These are phyloP conservation scores for Pichia sp. DNA, from an alignment of 1,139 yeast genomes.

Conservation along the genomic window DNA sequence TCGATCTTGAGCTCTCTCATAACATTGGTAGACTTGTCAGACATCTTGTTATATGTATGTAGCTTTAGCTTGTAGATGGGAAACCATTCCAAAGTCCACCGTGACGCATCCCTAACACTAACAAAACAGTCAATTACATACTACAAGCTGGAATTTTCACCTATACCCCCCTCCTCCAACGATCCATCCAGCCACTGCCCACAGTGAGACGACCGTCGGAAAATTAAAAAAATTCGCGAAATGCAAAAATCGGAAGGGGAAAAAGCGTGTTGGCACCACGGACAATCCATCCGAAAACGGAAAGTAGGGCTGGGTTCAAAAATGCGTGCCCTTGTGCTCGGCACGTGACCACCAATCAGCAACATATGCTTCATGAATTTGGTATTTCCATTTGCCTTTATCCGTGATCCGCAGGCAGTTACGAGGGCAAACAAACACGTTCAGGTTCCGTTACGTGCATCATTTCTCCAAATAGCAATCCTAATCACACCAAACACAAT, in stretches of 20 bases:
- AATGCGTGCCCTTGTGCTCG: not conserved
- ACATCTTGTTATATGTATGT: constrained; percentile 9
- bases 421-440: too few relatives aligned
- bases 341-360: not conserved
- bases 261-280: too few relatives aligned
- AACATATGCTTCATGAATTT: not conserved
- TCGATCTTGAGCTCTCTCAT: constrained; percentile 99
- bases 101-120: not conserved
- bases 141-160: not conserved
- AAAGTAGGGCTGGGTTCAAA: not conserved
- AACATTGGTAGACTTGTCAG: constrained; percentile 44
- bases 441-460: not conserved
- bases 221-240: too few relatives aligned
- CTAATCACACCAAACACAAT: constrained; percentile 6
- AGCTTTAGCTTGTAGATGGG: constrained; percentile 2
- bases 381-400: not conserved
- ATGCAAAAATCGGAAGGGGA: too few relatives aligned
- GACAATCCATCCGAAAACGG: too few relatives aligned
- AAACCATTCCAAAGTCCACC: not conserved
- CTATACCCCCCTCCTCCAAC: not conserved
- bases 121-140: not conserved
- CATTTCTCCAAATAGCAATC: not conserved
- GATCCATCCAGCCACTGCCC: too few relatives aligned
- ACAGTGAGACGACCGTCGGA: too few relatives aligned
- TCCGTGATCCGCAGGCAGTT: too few relatives aligned